Conservation (phyloP, 345 rosid species). For the Xanthoceras sorbifolium region DNA sequence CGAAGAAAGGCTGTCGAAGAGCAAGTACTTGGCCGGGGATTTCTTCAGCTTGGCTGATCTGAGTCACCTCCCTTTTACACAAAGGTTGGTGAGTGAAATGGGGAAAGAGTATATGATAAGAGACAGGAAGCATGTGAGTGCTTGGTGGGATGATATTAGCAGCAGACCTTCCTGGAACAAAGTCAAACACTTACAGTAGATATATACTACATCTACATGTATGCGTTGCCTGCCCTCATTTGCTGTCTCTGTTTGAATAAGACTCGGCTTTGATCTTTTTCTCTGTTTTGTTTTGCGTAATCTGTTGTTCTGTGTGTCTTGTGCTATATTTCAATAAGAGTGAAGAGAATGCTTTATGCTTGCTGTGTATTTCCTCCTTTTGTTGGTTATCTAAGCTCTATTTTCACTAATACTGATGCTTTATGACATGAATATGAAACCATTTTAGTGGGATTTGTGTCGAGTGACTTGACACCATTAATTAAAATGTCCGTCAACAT, state of each 20-base stretch:
- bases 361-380: too few species aligned
- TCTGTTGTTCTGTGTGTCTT: neutral
- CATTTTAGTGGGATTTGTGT: too few species aligned
- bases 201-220: neutral
- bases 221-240: neutral
- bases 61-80: slow-evolving; percentile 60
- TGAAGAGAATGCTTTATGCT: too few species aligned
- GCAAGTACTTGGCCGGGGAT: slow-evolving; percentile 68
- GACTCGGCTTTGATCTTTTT: neutral
- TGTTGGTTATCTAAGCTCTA: too few species aligned
- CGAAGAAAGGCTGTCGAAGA: slow-evolving; percentile 59
- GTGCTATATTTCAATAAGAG: too few species aligned
- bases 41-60: slow-evolving; percentile 73
- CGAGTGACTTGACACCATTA: too few species aligned
- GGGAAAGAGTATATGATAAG: slow-evolving; percentile 51
- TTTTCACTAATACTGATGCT: too few species aligned
- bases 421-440: too few species aligned
- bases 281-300: slow-evolving; percentile 12
- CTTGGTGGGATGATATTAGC: slow-evolving; percentile 70
- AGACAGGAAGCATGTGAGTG: slow-evolving; percentile 60
- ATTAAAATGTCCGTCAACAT: too few species aligned
- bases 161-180: slow-evolving; percentile 70
- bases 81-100: slow-evolving; percentile 58
- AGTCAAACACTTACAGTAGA: slow-evolving; percentile 28
- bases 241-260: slow-evolving; percentile 18